Evolutionary conservation across 192 early-diverging fungal genomes (phyloP).

Genomic region (Tieghemiomyces parasiticus): DNA sequence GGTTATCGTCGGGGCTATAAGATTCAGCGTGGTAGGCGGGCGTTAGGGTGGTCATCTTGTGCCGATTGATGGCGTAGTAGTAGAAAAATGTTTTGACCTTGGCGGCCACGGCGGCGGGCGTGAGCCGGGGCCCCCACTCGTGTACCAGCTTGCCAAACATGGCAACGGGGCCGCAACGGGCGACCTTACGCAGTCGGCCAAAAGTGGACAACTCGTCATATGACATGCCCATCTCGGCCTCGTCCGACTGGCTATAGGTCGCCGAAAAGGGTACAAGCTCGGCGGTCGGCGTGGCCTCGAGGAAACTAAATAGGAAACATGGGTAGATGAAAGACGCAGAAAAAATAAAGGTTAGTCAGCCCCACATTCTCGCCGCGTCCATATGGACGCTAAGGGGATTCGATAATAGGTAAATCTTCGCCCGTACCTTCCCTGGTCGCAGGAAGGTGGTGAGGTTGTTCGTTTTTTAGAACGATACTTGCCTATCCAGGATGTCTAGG

Average conservation of each 20-base stretch:
- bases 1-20: conserved; percentile 95
- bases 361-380: conserved; percentile 9
- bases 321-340: conserved; percentile 1
- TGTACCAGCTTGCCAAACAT: conserved; percentile 88
- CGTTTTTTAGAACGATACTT: conserved; percentile 9
- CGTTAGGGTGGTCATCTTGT: conserved; percentile 96
- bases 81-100: conserved; percentile 97
- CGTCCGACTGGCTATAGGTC: conserved; percentile 75
- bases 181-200: conserved; percentile 79
- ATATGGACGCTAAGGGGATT: neutral
- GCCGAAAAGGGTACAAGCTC: conserved; percentile 87
- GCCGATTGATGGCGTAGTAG: conserved; percentile 94
- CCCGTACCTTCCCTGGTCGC: neutral
- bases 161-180: conserved; percentile 76
- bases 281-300: conserved; percentile 81
- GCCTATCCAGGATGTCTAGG: conserved; percentile 50
- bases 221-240: conserved; percentile 97
- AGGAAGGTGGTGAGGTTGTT: neutral
- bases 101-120: conserved; percentile 46
- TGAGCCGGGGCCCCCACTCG: conserved; percentile 41
- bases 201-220: conserved; percentile 86
- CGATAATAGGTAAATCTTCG: neutral
- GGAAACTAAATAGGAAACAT: conserved; percentile 33
- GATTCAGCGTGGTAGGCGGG: conserved; percentile 90
- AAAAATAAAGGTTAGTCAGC: neutral